Conservation (phyloP, 1,284 basidiomycete genomes). For the Sporisorium graminicola region DNA sequence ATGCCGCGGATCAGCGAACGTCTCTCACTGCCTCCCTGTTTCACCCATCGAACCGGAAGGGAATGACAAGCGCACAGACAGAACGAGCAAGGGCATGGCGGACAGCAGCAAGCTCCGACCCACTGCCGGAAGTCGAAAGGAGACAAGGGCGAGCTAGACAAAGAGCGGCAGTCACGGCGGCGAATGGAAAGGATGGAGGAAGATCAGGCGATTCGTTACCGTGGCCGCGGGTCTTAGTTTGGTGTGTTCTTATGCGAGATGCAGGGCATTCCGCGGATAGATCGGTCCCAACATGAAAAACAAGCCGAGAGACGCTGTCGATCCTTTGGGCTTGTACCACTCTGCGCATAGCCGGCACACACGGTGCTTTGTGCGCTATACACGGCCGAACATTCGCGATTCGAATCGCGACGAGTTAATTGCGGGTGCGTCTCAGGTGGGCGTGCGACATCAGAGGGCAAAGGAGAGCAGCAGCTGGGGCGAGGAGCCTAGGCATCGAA, state of each 20-base stretch:
- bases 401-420: no score
- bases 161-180: conserved; percentile 5
- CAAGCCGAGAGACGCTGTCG: neutral
- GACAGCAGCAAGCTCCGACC: neutral
- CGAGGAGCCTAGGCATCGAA: neutral
- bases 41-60: neutral
- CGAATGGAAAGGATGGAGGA: conserved; percentile 4
- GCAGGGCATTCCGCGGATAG: no score
- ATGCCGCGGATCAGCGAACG: conserved; percentile 15
- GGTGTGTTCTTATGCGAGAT: neutral
- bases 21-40: neutral
- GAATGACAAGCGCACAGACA: conserved; percentile 3
- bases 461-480: no score
- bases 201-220: conserved; percentile 27
- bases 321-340: conserved; percentile 5
- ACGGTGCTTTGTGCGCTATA: no score
- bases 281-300: neutral
- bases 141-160: neutral
- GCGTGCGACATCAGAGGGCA: no score
- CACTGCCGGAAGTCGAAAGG: neutral
- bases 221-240: neutral
- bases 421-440: no score
- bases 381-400: no score
- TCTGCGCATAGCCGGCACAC: no score
- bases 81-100: neutral